Evolutionary conservation across 139 green algal species (phyloP).

Genomic region (Chlamydomonas applanata): DNA sequence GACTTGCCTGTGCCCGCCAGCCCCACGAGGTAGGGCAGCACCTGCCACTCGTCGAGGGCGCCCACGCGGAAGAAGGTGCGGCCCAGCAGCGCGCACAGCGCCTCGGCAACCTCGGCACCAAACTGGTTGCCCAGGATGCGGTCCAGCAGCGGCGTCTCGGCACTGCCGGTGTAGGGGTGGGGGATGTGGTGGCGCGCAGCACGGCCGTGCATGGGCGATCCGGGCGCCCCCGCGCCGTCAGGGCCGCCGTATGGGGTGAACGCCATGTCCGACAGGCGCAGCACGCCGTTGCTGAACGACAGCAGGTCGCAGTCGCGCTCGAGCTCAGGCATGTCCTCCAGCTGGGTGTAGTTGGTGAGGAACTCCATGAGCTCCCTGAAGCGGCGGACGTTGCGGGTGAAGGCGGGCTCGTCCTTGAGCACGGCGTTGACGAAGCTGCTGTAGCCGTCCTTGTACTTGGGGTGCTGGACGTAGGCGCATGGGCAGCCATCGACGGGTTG

Average conservation of each 20-base stretch:
- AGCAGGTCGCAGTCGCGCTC: constrained; percentile 5
- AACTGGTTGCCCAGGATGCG: constrained; percentile 7
- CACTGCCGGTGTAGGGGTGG: neutral
- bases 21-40: constrained; percentile 18
- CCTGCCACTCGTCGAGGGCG: constrained; percentile 29
- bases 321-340: no score
- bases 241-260: neutral
- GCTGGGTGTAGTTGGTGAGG: no score
- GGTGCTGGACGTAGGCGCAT: no score
- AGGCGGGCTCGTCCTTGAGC: no score
- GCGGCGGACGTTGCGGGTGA: no score
- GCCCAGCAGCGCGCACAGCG: constrained; percentile 18
- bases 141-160: constrained; percentile 11
- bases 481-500: no score
- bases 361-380: no score
- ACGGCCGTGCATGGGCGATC: no score
- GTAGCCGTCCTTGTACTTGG: no score
- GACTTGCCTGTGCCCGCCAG: constrained; percentile 16
- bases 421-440: no score
- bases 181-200: neutral
- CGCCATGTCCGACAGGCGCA: neutral
- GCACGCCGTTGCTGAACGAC: constrained; percentile 14
- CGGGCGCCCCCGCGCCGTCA: neutral
- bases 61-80: constrained; percentile 11
- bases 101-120: neutral